Percentiles rank a stretch among this genome's conserved stretches.
Evolutionary conservation across 495 filamentous ascomycete species (phyloP).

Genomic region (Neurospora sp.): DNA sequence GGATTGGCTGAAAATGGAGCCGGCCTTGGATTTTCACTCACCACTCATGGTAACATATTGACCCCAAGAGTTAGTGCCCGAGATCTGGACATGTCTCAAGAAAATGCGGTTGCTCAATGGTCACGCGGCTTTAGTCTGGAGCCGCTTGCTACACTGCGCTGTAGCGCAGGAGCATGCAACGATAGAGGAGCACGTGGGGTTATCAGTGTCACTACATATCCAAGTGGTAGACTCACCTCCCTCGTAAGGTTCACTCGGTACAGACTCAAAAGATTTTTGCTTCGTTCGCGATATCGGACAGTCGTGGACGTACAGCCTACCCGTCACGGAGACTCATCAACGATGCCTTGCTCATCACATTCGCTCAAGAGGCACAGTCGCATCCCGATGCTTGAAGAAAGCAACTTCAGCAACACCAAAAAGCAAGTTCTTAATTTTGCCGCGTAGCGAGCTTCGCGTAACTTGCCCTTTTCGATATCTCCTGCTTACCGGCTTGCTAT

Average conservation of each 20-base stretch:
- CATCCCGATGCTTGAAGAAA: neutral
- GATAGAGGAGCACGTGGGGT: neutral
- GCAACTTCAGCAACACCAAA: neutral
- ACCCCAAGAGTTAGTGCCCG: neutral
- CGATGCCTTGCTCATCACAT: neutral
- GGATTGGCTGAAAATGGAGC: neutral
- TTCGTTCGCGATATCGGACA: neutral
- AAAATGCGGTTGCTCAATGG: neutral
- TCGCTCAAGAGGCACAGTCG: neutral
- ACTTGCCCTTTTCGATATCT: neutral
- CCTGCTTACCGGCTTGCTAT: neutral
- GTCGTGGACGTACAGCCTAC: neutral
- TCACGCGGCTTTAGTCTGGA: neutral
- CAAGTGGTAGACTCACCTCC: neutral
- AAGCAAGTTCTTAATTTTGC: neutral
- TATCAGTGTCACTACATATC: neutral
- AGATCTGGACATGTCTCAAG: neutral
- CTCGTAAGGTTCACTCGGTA: neutral
- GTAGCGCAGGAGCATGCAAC: neutral
- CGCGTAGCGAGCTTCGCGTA: neutral
- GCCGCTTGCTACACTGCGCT: neutral
- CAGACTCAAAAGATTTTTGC: neutral
- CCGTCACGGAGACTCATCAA: neutral
- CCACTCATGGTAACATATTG: neutral
- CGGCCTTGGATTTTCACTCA: neutral